Conservation (phyloP, 352 stramenopile species). For the Globisporangium rhizosaccharum region DNA sequence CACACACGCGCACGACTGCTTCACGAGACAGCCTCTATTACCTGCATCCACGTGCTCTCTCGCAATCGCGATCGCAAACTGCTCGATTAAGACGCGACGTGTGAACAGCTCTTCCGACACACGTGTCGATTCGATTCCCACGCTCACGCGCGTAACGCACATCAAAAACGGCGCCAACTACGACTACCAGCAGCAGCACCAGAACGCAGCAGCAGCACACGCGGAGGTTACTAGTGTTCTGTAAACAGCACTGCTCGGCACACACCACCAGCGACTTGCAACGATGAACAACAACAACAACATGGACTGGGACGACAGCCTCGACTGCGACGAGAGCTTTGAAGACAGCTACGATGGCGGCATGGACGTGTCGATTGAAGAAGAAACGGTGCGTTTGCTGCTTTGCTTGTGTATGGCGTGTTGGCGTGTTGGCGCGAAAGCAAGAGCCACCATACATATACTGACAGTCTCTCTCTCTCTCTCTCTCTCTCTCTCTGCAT, state of each 20-base stretch:
- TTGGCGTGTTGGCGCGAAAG: too few relatives aligned
- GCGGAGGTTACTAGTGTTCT: background rate
- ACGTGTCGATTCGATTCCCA: background rate
- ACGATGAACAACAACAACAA: slow-evolving; percentile 2
- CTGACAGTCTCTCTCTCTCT: background rate
- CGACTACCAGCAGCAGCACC: background rate
- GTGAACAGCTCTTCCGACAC: background rate
- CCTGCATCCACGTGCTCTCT: background rate
- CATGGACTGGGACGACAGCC: slow-evolving; percentile 62
- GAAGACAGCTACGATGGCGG: slow-evolving; percentile 46
- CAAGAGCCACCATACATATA: too few relatives aligned
- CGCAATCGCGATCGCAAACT: background rate
- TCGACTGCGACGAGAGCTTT: slow-evolving; percentile 80
- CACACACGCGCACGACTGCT: too few relatives aligned
- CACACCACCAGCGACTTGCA: background rate
- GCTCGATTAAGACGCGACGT: background rate
- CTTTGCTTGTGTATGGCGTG: too few relatives aligned
- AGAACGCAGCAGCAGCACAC: background rate
- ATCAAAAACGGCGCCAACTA: background rate
- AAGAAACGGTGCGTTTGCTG: slow-evolving; percentile 29
- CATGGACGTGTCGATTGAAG: slow-evolving; percentile 35
- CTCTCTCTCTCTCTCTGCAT: background rate
- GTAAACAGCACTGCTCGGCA: background rate
- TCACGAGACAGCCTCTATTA: background rate
- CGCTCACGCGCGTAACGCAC: too few relatives aligned